These are phyloP conservation scores for Parastagonospora nodorum DNA, from an alignment of 2,329 filamentous ascomycete genomes.

Conservation along the genomic window DNA sequence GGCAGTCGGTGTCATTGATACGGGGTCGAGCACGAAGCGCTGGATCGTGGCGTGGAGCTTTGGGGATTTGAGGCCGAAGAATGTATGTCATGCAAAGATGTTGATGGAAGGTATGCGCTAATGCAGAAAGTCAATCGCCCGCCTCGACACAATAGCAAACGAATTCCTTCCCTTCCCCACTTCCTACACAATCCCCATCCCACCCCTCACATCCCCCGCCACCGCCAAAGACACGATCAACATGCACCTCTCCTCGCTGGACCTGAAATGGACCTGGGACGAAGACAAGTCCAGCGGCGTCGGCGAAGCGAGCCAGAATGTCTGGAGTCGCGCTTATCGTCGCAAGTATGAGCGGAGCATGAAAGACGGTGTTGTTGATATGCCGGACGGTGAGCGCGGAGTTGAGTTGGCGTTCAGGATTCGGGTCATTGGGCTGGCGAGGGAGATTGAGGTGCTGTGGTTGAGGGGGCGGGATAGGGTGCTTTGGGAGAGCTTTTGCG, in stretches of 20 bases:
- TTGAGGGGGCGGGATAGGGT: constrained; percentile 73
- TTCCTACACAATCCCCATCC: constrained; percentile 51
- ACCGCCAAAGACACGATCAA: constrained; percentile 48
- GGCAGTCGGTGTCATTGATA: constrained; percentile 78
- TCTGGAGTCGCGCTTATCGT: constrained; percentile 78
- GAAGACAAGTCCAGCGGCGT: constrained; percentile 58
- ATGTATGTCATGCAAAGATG: constrained; percentile 50
- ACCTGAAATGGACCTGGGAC: constrained; percentile 71
- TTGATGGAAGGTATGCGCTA: not conserved
- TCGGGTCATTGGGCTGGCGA: constrained; percentile 38
- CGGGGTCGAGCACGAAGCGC: constrained; percentile 74
- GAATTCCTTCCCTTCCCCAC: constrained; percentile 60
- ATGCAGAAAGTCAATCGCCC: constrained; percentile 24
- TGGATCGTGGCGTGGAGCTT: constrained; percentile 95
- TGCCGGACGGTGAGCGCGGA: constrained; percentile 29
- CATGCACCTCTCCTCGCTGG: constrained; percentile 59
- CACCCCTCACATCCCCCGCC: constrained; percentile 32
- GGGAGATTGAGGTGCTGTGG: constrained; percentile 65
- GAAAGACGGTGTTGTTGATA: constrained; percentile 21
- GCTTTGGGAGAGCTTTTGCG: constrained; percentile 86
- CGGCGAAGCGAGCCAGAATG: constrained; percentile 70
- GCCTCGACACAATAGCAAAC: constrained; percentile 51
- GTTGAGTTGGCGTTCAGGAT: constrained; percentile 51
- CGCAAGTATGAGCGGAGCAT: constrained; percentile 56
- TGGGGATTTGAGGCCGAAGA: constrained; percentile 65